Conservation (phyloP, 306 rosid species). For the Quercus gilva region DNA sequence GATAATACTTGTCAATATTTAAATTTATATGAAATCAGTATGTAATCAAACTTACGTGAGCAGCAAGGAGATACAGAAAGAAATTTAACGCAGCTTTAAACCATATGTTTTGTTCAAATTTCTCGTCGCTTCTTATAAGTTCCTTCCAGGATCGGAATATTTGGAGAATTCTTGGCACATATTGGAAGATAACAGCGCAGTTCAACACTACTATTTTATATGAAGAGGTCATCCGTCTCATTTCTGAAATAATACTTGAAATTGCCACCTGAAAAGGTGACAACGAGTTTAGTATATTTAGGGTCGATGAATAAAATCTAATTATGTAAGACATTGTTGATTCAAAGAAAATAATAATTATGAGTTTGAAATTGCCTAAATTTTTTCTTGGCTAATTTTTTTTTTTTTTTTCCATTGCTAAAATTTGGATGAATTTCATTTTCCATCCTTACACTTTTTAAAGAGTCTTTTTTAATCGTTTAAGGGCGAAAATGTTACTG, state of each 20-base stretch:
- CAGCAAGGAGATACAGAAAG: constrained; percentile 85
- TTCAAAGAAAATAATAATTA: neutral
- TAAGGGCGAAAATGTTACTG: no score
- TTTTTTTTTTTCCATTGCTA: no score
- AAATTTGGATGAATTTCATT: no score
- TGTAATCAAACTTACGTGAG: constrained; percentile 67
- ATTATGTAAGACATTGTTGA: neutral
- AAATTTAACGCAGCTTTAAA: constrained; percentile 94
- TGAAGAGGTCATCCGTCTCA: constrained; percentile 48
- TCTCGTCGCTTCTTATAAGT: constrained; percentile 66
- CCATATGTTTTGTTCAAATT: constrained; percentile 88
- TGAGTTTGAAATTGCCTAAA: no score
- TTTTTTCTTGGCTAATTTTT: no score
- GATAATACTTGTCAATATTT: neutral
- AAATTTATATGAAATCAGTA: neutral
- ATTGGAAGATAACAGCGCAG: constrained; percentile 65
- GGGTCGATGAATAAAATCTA: neutral
- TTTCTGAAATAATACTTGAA: constrained; percentile 55
- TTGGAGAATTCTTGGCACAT: constrained; percentile 71
- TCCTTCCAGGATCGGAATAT: constrained; percentile 60
- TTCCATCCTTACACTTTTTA: no score
- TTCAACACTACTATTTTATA: constrained; percentile 70
- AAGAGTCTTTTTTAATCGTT: no score
- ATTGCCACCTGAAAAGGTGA: constrained; percentile 54
- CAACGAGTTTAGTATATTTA: constrained; percentile 6